phyloP scores from a whole-genome alignment of 2,329 filamentous ascomycete species.

The Hypocreales sp. region DNA sequence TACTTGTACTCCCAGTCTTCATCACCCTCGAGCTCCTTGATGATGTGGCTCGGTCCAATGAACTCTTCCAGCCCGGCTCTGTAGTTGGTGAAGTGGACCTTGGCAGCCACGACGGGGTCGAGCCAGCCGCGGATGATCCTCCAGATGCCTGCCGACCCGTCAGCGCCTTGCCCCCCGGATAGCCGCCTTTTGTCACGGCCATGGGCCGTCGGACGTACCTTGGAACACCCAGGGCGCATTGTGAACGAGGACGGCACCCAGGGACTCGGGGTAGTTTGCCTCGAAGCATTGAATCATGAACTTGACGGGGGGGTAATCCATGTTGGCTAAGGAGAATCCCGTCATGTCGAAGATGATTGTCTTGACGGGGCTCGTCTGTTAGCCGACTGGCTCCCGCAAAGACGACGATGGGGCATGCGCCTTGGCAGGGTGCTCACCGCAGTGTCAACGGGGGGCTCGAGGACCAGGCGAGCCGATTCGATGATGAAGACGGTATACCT shows the following conservation, averaged over 20 bases:
- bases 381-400: too few species aligned
- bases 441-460: conserved; percentile 72
- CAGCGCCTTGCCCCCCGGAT: neutral
- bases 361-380: conserved; percentile 27
- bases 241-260: conserved; percentile 83
- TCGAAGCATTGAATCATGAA: conserved; percentile 99
- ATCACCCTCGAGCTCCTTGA: conserved; percentile 71
- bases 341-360: conserved; percentile 95
- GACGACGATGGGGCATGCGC: too few species aligned
- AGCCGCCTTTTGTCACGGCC: too few species aligned
- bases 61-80: conserved; percentile 64
- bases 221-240: conserved; percentile 97
- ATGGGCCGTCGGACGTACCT: conserved; percentile 29
- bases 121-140: conserved; percentile 91
- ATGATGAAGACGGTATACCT: conserved; percentile 88
- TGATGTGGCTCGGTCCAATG: conserved; percentile 54
- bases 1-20: conserved; percentile 79
- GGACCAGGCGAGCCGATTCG: conserved; percentile 77
- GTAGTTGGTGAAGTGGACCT: conserved; percentile 85
- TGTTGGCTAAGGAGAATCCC: conserved; percentile 83
- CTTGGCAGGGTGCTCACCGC: conserved; percentile 55
- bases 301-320: conserved; percentile 95
- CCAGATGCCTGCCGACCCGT: conserved; percentile 56
- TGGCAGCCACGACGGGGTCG: conserved; percentile 86
- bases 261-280: conserved; percentile 89